Evolutionary conservation across 2,329 filamentous ascomycete genomes (phyloP).

Genomic region (Setomelanomma holmii): DNA sequence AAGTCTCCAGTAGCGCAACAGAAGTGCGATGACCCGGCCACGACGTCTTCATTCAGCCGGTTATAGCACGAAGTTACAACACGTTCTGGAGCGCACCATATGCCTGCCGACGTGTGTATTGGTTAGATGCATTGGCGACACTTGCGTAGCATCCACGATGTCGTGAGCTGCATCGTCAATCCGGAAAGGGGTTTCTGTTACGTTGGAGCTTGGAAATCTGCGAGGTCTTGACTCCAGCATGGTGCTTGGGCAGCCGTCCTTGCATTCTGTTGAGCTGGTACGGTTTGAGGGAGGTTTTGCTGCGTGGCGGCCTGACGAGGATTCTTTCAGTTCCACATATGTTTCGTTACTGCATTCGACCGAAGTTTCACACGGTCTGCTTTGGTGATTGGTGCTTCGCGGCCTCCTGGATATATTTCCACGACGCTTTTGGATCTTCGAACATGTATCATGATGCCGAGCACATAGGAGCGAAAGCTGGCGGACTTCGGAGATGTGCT

Average conservation of each 20-base stretch:
- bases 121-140: slow-evolving; percentile 7
- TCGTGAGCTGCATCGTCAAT: slow-evolving; percentile 12
- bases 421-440: not conserved
- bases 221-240: slow-evolving; percentile 3
- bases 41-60: slow-evolving; percentile 8
- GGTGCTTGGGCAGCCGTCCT: slow-evolving; percentile 1
- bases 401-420: not conserved
- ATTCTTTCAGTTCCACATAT: too few relatives aligned
- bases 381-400: not conserved
- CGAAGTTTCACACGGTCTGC: not conserved
- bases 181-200: slow-evolving; percentile 21
- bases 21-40: slow-evolving; percentile 11
- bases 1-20: slow-evolving; percentile 19
- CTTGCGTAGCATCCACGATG: slow-evolving; percentile 13
- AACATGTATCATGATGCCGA: too few relatives aligned
- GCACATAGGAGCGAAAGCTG: too few relatives aligned
- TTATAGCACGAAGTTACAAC: slow-evolving; percentile 3
- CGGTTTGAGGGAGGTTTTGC: too few relatives aligned
- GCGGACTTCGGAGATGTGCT: too few relatives aligned
- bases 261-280: not conserved
- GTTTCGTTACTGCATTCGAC: not conserved
- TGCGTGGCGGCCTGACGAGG: too few relatives aligned
- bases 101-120: slow-evolving; percentile 12
- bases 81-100: slow-evolving; percentile 10
- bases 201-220: slow-evolving; percentile 8